Conservation (phyloP, 176 grass and related monocot genomes). For the Cenchrus purpureus region DNA sequence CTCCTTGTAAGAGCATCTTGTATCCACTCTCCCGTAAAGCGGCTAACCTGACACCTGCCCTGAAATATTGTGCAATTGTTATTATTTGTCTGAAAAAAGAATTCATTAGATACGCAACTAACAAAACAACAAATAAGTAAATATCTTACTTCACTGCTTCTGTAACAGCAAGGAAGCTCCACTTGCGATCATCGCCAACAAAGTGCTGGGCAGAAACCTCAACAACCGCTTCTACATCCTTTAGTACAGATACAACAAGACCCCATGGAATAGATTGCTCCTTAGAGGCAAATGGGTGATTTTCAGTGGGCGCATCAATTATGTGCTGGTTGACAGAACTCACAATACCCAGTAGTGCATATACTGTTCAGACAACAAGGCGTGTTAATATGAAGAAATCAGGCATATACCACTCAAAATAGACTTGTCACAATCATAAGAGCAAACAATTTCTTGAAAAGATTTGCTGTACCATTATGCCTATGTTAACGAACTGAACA, state of each 20-base stretch:
- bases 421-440: constrained; percentile 4
- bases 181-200: constrained; percentile 84
- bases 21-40: constrained; percentile 89
- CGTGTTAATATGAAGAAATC: constrained; percentile 20
- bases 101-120: constrained; percentile 9
- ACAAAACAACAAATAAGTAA: constrained; percentile 39
- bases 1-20: constrained; percentile 97
- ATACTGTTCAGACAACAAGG: constrained; percentile 64
- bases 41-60: constrained; percentile 81
- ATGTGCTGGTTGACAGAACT: constrained; percentile 96
- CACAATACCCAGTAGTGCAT: constrained; percentile 88
- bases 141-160: constrained; percentile 86
- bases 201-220: constrained; percentile 91
- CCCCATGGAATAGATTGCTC: constrained; percentile 72
- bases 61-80: constrained; percentile 34
- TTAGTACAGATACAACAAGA: constrained; percentile 79
- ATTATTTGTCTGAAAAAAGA: constrained; percentile 25
- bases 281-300: constrained; percentile 36
- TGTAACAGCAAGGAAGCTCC: constrained; percentile 80
- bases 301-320: constrained; percentile 65
- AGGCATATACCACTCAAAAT: constrained; percentile 22
- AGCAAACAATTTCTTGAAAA: background rate
- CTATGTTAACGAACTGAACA: background rate
- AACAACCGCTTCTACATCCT: constrained; percentile 89
- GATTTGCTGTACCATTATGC: constrained; percentile 1